These are phyloP conservation scores for Phoma herbarum DNA, from an alignment of 2,329 filamentous ascomycete genomes.

Conservation along the genomic window DNA sequence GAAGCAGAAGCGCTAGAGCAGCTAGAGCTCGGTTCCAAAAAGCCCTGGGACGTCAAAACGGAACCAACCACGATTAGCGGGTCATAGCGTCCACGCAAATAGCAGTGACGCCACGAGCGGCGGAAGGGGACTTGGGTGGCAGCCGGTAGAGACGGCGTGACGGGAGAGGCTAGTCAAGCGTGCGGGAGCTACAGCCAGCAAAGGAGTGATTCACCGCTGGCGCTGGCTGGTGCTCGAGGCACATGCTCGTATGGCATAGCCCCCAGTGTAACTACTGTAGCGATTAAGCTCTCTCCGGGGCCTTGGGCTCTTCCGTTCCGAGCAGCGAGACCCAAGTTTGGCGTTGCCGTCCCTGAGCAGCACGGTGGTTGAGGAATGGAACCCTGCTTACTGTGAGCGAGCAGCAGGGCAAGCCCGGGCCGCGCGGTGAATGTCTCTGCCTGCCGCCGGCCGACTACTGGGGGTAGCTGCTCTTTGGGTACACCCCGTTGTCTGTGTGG, in stretches of 20 bases:
- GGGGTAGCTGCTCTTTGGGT: slow-evolving; percentile 25
- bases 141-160: slow-evolving; percentile 46
- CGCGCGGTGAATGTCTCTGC: slow-evolving; percentile 26
- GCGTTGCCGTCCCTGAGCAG: slow-evolving; percentile 26
- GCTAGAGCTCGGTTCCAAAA: slow-evolving; percentile 48
- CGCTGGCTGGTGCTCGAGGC: slow-evolving; percentile 41
- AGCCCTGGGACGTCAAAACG: slow-evolving; percentile 41
- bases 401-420: slow-evolving; percentile 34
- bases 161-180: slow-evolving; percentile 49
- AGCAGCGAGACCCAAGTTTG: slow-evolving; percentile 25
- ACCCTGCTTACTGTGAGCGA: slow-evolving; percentile 24
- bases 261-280: slow-evolving; percentile 48
- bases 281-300: slow-evolving; percentile 44
- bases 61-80: slow-evolving; percentile 39
- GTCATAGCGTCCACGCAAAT: slow-evolving; percentile 44
- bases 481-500: slow-evolving; percentile 32
- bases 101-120: slow-evolving; percentile 48
- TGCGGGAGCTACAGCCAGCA: slow-evolving; percentile 49
- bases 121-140: slow-evolving; percentile 41
- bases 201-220: slow-evolving; percentile 45
- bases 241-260: slow-evolving; percentile 53
- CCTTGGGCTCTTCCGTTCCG: slow-evolving; percentile 33
- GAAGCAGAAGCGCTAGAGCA: slow-evolving; percentile 46
- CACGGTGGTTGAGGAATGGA: slow-evolving; percentile 23
- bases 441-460: slow-evolving; percentile 28